These are phyloP conservation scores for Aureobasidium mangrovei DNA, from an alignment of 2,329 filamentous ascomycete species.

Conservation along the genomic window DNA sequence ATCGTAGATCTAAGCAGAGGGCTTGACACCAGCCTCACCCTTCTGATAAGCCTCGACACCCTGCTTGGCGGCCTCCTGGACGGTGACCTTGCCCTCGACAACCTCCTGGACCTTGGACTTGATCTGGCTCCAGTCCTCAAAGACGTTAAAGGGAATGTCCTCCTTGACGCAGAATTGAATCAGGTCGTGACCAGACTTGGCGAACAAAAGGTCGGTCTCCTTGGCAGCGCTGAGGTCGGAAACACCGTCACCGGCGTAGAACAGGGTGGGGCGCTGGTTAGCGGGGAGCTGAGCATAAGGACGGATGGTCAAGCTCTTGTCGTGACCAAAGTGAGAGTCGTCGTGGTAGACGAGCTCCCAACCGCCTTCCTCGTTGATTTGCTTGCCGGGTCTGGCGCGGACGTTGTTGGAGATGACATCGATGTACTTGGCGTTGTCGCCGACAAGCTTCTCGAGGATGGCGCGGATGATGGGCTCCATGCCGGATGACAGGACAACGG, in stretches of 20 bases:
- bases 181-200: slow-evolving; percentile 83
- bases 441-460: slow-evolving; percentile 69
- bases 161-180: slow-evolving; percentile 79
- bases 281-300: slow-evolving; percentile 70
- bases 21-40: slow-evolving; percentile 31
- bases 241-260: slow-evolving; percentile 93
- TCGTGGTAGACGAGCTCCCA: slow-evolving; percentile 89
- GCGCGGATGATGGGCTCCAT: slow-evolving; percentile 89
- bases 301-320: slow-evolving; percentile 87
- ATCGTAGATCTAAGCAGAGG: background rate
- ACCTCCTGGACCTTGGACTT: slow-evolving; percentile 68
- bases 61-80: slow-evolving; percentile 58
- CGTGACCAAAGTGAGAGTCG: slow-evolving; percentile 85
- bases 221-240: slow-evolving; percentile 85
- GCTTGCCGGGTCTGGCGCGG: slow-evolving; percentile 55
- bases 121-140: slow-evolving; percentile 76
- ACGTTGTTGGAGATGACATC: slow-evolving; percentile 89
- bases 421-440: slow-evolving; percentile 67
- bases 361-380: slow-evolving; percentile 67
- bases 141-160: slow-evolving; percentile 78
- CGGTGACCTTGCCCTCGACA: slow-evolving; percentile 58
- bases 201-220: slow-evolving; percentile 89
- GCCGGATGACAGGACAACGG: slow-evolving; percentile 84
- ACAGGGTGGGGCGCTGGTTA: slow-evolving; percentile 65
- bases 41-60: slow-evolving; percentile 40